These are phyloP conservation scores for Mucor velutinosus DNA, from an alignment of 371 early-diverging fungal genomes.

Conservation along the genomic window DNA sequence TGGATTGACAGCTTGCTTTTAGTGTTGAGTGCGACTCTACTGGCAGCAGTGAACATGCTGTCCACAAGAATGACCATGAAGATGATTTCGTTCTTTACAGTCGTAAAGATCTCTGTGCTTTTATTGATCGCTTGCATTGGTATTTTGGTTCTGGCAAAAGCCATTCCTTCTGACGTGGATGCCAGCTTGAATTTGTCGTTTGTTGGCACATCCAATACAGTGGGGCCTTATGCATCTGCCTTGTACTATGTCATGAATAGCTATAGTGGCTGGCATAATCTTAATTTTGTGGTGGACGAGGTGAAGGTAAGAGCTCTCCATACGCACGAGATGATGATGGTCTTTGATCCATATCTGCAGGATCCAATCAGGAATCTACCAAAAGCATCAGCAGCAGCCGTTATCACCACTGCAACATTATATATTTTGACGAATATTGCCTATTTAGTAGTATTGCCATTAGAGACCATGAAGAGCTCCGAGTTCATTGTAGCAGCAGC, in stretches of 20 bases:
- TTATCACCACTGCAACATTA: slow-evolving; percentile 28
- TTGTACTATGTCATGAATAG: slow-evolving; percentile 47
- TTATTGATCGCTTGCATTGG: slow-evolving; percentile 31
- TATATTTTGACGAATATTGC: slow-evolving; percentile 44
- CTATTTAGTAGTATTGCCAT: slow-evolving; percentile 38
- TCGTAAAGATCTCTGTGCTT: slow-evolving; percentile 34
- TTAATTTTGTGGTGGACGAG: slow-evolving; percentile 44
- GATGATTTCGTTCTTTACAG: slow-evolving; percentile 32
- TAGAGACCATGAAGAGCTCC: slow-evolving; percentile 36
- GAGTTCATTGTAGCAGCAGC: slow-evolving; percentile 46
- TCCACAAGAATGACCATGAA: slow-evolving; percentile 37
- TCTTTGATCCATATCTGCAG: slow-evolving; percentile 8
- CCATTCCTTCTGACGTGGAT: slow-evolving; percentile 35
- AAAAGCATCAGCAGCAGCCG: slow-evolving; percentile 34
- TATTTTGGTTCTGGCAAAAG: slow-evolving; percentile 20
- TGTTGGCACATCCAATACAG: slow-evolving; percentile 29
- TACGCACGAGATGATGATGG: not conserved
- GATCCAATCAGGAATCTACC: slow-evolving; percentile 45
- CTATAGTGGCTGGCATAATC: slow-evolving; percentile 47
- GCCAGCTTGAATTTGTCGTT: slow-evolving; percentile 35
- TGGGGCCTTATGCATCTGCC: slow-evolving; percentile 47
- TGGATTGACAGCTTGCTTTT: not conserved
- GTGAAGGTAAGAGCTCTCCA: slow-evolving; percentile 26
- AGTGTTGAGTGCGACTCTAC: slow-evolving; percentile 37
- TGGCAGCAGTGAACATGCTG: slow-evolving; percentile 27